Evolutionary conservation across 2,329 filamentous ascomycete species (phyloP).

Genomic region (Fusarium annulatum): DNA sequence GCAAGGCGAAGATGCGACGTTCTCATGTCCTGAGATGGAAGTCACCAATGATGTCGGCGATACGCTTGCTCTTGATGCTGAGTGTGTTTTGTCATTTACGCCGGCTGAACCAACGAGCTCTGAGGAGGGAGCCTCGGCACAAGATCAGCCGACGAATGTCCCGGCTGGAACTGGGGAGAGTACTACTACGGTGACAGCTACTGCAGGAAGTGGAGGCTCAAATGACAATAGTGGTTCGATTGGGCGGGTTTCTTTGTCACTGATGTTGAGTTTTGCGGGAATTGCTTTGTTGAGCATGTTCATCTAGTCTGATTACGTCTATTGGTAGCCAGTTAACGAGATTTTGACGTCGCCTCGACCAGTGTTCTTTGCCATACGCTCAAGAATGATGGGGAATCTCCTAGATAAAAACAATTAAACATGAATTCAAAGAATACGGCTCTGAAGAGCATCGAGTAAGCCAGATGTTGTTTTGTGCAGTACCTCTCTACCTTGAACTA

Average conservation of each 20-base stretch:
- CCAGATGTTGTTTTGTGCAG: no score
- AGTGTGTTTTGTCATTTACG: constrained; percentile 1
- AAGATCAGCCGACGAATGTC: neutral
- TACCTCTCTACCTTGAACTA: neutral
- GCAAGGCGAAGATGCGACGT: neutral
- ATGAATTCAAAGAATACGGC: no score
- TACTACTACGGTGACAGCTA: neutral
- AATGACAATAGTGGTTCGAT: neutral
- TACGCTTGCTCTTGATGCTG: neutral
- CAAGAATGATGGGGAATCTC: no score
- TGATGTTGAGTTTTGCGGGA: neutral
- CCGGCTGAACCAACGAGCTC: neutral
- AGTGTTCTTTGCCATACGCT: no score
- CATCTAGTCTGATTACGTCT: no score
- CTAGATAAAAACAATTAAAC: no score
- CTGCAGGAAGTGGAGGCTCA: accelerated
- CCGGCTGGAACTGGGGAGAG: neutral
- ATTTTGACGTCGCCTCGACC: no score
- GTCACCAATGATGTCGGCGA: constrained; percentile 8
- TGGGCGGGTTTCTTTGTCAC: neutral
- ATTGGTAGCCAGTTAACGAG: no score
- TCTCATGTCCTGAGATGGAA: constrained; percentile 19
- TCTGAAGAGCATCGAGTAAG: no score
- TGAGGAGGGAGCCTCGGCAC: neutral
- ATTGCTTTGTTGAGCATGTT: neutral